These are phyloP conservation scores for Aspergillus thermomutatus DNA, from an alignment of 2,329 filamentous ascomycete genomes.

Conservation along the genomic window DNA sequence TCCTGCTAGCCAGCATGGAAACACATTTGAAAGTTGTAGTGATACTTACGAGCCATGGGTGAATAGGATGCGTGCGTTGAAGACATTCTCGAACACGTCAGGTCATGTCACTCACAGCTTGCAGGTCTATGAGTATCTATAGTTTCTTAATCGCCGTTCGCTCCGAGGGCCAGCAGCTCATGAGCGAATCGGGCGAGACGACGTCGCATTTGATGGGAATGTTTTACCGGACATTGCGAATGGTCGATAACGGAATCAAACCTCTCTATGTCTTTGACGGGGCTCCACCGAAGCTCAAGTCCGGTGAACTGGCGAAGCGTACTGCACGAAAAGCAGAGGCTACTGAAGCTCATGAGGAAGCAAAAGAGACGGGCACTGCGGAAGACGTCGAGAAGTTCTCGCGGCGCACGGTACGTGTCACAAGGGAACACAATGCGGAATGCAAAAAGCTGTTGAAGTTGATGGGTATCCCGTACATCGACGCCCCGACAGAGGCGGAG, in stretches of 20 bases:
- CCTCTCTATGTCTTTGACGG: conserved; percentile 98
- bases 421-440: conserved; percentile 93
- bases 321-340: conserved; percentile 94
- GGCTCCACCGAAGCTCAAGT: conserved; percentile 94
- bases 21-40: conserved; percentile 9
- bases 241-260: conserved; percentile 98
- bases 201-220: conserved; percentile 99
- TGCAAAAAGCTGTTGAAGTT: conserved; percentile 86
- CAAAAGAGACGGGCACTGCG: conserved; percentile 93
- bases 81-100: background rate
- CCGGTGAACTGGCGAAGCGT: conserved; percentile 91
- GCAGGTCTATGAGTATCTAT: conserved; percentile 95
- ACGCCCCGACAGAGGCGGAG: conserved; percentile 95
- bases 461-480: conserved; percentile 94
- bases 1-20: background rate
- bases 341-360: conserved; percentile 84
- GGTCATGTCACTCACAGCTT: conserved; percentile 16
- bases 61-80: conserved; percentile 55
- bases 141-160: conserved; percentile 97
- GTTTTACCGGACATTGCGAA: conserved; percentile 97
- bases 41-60: background rate
- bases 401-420: conserved; percentile 85
- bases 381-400: conserved; percentile 99
- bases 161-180: conserved; percentile 93
- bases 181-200: conserved; percentile 90